A percentile compares a stretch with the other conserved stretches of the same genome.
Evolutionary conservation across 2,329 filamentous ascomycete species (phyloP).

Genomic region (Aureobasidium sp.): DNA sequence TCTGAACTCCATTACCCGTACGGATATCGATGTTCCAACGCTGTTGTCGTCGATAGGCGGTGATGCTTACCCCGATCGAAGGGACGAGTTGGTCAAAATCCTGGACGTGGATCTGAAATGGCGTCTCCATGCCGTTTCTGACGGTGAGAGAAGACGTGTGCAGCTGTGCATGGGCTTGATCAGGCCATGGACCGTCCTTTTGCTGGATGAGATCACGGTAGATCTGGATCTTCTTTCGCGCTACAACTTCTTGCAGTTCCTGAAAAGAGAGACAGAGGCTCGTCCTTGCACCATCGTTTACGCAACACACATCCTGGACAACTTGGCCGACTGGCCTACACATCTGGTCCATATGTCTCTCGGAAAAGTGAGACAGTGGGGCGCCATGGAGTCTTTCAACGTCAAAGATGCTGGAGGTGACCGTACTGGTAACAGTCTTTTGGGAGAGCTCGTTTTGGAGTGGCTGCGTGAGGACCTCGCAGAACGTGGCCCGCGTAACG

Average conservation of each 20-base stretch:
- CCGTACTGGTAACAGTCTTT: constrained; percentile 65
- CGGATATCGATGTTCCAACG: constrained; percentile 85
- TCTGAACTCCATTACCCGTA: constrained; percentile 90
- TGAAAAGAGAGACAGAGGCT: constrained; percentile 78
- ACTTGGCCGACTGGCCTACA: constrained; percentile 88
- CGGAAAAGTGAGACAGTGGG: constrained; percentile 82
- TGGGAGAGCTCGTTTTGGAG: constrained; percentile 78
- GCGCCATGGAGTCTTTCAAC: constrained; percentile 63
- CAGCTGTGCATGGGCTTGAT: constrained; percentile 95
- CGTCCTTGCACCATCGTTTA: constrained; percentile 90
- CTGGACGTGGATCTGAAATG: constrained; percentile 87
- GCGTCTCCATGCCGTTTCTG: constrained; percentile 93
- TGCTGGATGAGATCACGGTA: constrained; percentile 95
- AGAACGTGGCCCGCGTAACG: constrained; percentile 69
- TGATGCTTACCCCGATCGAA: constrained; percentile 68
- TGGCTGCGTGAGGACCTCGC: constrained; percentile 80
- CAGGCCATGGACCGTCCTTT: constrained; percentile 80
- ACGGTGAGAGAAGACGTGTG: constrained; percentile 84
- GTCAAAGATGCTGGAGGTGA: constrained; percentile 42
- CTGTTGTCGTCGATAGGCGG: constrained; percentile 82
- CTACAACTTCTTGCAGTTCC: constrained; percentile 75
- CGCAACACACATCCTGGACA: constrained; percentile 94
- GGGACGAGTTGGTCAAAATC: constrained; percentile 80
- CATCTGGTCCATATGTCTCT: constrained; percentile 95
- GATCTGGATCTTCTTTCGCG: constrained; percentile 85